Evolutionary conservation across 192 early-diverging fungal species (phyloP), one percentile per base, ranked within the genome.

Genomic region (Rhizophlyctis rosea): DNA sequence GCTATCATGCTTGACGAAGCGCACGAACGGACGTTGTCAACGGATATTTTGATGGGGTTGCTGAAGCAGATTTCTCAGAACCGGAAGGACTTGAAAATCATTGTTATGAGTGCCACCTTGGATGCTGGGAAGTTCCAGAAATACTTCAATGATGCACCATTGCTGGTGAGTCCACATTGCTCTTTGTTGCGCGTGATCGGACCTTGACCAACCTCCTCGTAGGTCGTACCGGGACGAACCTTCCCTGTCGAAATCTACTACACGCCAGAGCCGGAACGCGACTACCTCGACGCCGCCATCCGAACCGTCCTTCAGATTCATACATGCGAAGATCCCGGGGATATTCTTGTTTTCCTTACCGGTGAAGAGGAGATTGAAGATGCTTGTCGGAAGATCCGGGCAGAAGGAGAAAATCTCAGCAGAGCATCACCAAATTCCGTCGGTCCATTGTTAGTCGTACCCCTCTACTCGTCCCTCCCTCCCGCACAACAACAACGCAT

Each of bases 291-390:
- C 68, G 93, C 96, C 18, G 92, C 95, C 23, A 92, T 97, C 62
- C 88, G 91, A 48, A 98, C 97, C 1, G 91, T 89, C 16, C 81
- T 98, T 61, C 91, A 96, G 74, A 95, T 98, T 57, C 97, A 99
- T 75, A 81, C 86, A 0, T 88, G 86, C 21, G 93, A 97, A 70
- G 90, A 91, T 35, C 85, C 87, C n/a, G 98, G 98, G 21, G 96
- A 98, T 73, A 94, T 99, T 30, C 80, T 99, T 31, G 64, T 99
- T 59, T 99, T 99, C 73, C 73, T 99, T 59, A 98, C 98, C 14
- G 98, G 98, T 72, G 94, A 98, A 65, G 95, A 98, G 59, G 97
- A 99, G 73, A 99, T 99, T 65, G 94, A 96, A 73, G 91, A 95
- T 51, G 94, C 95, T 0, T 96, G 94, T 65, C 75, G 83, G 33